Base-by-base conservation (phyloP, 2,329 filamentous ascomycete genomes). In the Aspergillus sp. region DNA sequence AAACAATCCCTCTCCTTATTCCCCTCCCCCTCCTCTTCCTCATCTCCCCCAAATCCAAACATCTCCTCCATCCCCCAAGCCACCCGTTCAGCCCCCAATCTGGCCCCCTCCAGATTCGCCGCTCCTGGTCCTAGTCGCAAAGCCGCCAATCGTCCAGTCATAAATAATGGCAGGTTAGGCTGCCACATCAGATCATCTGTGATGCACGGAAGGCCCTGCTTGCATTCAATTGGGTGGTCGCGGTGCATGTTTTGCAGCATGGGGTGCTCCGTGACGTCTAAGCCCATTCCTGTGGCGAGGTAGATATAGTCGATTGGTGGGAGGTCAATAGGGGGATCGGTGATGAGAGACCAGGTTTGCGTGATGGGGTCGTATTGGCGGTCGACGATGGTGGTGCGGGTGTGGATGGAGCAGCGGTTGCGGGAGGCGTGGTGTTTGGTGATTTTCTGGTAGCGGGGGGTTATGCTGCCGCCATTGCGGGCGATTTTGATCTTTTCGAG, bases 141-240 rank as follows among this genome's bases (percentile, higher is more conserved):
- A 1, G 77, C 80, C 0, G 84, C 86, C 32, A 90, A 68, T 45
- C 81, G 74, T 1, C 85, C 87, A 0, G 83, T 83, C 49, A 87
- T 67, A 59, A 89, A 90, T 1, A 90, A 66, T 1, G 87, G 87
- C 1, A 91, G 78, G n/a, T 81, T 80, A 0, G 83, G 74, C 33
- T 74, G 74, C 87, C 86, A 91, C 76, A 84, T 85, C 51, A 91
- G 70, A 57, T 91, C 86, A 38, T 90, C 80, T 2, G 79, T 90
- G 45, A 91, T 65, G 53, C 84, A 87, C 0, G 88, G 87, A 17
- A 90, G 70, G 0, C 87, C 87, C 3, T 81, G 81, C 20, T 80
- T 74, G 0, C 73, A 76, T 13, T 80, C 67, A 30, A 91, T 76
- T 0, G 85, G 85, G 51, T 84, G 74, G 15, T 81, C 74, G 3